Conservation (phyloP, 495 filamentous ascomycete genomes). For the Penicillium cosmopolitanum region DNA sequence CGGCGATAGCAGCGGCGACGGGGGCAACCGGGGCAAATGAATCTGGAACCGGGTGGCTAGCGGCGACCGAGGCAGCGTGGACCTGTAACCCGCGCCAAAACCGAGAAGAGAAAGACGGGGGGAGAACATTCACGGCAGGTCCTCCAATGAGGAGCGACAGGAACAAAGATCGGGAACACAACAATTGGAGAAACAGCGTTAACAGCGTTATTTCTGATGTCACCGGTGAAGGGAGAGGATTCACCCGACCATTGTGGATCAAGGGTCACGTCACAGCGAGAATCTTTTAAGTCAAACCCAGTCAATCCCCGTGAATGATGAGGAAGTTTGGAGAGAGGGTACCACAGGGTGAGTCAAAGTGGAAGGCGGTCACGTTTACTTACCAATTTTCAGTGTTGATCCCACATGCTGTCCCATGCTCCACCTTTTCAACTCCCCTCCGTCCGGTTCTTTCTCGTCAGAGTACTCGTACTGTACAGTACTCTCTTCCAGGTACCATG, state of each 20-base stretch:
- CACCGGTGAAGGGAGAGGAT: neutral
- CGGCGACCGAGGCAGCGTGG: slow-evolving; percentile 30
- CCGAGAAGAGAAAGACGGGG: slow-evolving; percentile 25
- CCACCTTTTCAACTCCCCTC: slow-evolving; percentile 5
- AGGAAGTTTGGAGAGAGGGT: neutral
- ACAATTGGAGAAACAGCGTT: neutral
- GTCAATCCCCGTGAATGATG: neutral
- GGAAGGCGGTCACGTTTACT: slow-evolving; percentile 8
- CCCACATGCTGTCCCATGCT: slow-evolving; percentile 5
- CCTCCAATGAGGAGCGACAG: slow-evolving; percentile 6
- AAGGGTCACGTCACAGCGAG: slow-evolving; percentile 19
- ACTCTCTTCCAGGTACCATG: neutral
- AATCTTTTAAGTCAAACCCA: neutral
- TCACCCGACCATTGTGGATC: slow-evolving; percentile 13
- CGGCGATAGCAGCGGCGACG: slow-evolving; percentile 24
- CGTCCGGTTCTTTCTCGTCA: slow-evolving; percentile 18
- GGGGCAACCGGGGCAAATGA: slow-evolving; percentile 15
- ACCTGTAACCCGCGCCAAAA: slow-evolving; percentile 27
- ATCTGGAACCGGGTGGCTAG: slow-evolving; percentile 27
- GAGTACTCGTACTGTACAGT: no score
- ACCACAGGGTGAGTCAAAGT: slow-evolving; percentile 16
- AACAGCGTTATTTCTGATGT: slow-evolving; percentile 19
- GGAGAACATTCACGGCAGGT: slow-evolving; percentile 21
- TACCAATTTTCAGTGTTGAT: slow-evolving; percentile 8
- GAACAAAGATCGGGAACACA: neutral